These are phyloP conservation scores for Saccharomycopsis synnaedendra DNA, from an alignment of 805 yeast genomes.

Conservation along the genomic window DNA sequence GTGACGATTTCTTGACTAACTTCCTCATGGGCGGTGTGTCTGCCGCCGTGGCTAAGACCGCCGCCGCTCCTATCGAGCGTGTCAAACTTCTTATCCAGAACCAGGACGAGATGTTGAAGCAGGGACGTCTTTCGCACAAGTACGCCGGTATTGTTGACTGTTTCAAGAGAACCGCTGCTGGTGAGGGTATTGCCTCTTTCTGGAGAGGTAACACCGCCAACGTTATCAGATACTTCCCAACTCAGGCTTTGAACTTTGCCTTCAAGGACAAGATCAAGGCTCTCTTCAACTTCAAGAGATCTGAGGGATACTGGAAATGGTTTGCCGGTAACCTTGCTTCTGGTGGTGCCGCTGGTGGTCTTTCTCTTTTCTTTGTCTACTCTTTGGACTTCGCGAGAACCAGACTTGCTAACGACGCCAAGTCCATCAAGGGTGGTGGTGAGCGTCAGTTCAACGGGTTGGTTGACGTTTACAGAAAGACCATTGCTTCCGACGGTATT, in stretches of 20 bases:
- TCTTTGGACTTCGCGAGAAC: constrained; percentile 98
- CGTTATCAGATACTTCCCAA: constrained; percentile 98
- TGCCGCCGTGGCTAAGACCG: constrained; percentile 97
- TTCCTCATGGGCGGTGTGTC: constrained; percentile 98
- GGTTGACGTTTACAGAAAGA: constrained; percentile 92
- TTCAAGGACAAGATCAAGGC: constrained; percentile 96
- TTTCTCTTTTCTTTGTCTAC: constrained; percentile 86
- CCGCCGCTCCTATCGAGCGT: constrained; percentile 96
- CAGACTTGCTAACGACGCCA: constrained; percentile 97
- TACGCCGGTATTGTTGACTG: constrained; percentile 90
- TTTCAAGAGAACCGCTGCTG: constrained; percentile 88
- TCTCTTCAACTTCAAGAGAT: constrained; percentile 95
- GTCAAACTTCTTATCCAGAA: constrained; percentile 93
- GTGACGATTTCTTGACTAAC: constrained; percentile 40
- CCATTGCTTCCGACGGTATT: constrained; percentile 90
- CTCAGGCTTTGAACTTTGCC: constrained; percentile 97
- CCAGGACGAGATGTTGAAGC: constrained; percentile 97
- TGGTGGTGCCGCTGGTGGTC: constrained; percentile 98
- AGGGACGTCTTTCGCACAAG: constrained; percentile 81
- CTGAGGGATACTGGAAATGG: constrained; percentile 87
- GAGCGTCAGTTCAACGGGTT: constrained; percentile 96
- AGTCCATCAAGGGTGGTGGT: constrained; percentile 73
- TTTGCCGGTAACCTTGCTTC: constrained; percentile 97
- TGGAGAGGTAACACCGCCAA: constrained; percentile 99
- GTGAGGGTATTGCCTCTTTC: constrained; percentile 87